phyloP scores from a whole-genome alignment of 2,329 filamentous ascomycete genomes.

The Byssoonygena ceratinophila region DNA sequence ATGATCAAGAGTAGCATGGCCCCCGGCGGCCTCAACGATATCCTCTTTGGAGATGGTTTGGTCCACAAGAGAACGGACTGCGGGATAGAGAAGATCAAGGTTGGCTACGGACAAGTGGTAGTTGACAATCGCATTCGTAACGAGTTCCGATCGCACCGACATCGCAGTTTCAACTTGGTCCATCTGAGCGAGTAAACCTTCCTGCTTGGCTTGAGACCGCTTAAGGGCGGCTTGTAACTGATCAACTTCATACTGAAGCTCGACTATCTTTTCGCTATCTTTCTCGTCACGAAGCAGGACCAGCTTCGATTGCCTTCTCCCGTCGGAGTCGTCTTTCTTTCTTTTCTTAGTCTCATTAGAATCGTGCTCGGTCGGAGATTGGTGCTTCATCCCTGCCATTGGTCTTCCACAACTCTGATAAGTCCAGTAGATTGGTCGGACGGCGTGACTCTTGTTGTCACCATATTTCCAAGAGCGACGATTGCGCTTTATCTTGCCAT shows the following conservation, averaged over 20 bases:
- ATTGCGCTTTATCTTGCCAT: conserved; percentile 14
- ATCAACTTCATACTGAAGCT: conserved; percentile 13
- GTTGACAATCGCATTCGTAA: conserved; percentile 14
- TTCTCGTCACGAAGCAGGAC: conserved; percentile 12
- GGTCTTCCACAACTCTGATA: conserved; percentile 13
- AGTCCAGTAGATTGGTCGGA: conserved; percentile 6
- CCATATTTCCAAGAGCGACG: conserved; percentile 12
- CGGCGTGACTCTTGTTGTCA: neutral
- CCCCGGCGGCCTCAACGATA: conserved; percentile 12
- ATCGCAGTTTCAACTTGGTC: conserved; percentile 14
- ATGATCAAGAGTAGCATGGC: conserved; percentile 14
- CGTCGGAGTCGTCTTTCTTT: neutral
- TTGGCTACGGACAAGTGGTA: conserved; percentile 13
- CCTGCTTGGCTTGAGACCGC: conserved; percentile 10
- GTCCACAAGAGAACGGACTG: conserved; percentile 13
- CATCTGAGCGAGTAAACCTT: conserved; percentile 13
- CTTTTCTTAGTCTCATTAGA: neutral
- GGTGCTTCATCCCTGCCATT: conserved; percentile 8
- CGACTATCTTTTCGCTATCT: conserved; percentile 12
- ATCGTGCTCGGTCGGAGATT: neutral
- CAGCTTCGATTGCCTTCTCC: conserved; percentile 2
- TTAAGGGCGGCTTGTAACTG: conserved; percentile 11
- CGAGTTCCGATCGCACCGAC: conserved; percentile 12
- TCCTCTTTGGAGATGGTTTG: conserved; percentile 13
- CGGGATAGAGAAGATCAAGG: conserved; percentile 10